Evolutionary conservation across 2,329 filamentous ascomycete genomes (phyloP).

Genomic region (Ophiocordyceps camponoti-leonardi): DNA sequence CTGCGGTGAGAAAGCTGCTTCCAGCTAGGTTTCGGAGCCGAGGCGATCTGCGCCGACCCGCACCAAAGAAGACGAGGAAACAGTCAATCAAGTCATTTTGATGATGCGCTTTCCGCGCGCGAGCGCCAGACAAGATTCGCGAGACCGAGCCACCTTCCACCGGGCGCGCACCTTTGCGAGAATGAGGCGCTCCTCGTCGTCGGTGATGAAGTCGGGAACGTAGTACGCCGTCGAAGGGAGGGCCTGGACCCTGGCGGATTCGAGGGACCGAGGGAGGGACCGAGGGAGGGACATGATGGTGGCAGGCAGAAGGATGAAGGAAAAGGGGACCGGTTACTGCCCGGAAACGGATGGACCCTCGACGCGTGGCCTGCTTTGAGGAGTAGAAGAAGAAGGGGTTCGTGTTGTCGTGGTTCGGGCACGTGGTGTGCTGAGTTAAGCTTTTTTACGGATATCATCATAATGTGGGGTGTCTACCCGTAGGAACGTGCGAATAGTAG

Average conservation of each 20-base stretch:
- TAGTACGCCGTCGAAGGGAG: slow-evolving; percentile 62
- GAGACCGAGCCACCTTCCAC: too few relatives aligned
- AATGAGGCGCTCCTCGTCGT: slow-evolving; percentile 54
- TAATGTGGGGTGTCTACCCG: too few relatives aligned
- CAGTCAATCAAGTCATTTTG: slow-evolving; percentile 8
- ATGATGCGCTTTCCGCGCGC: too few relatives aligned
- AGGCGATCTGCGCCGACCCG: slow-evolving; percentile 28
- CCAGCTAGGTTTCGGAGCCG: slow-evolving; percentile 63
- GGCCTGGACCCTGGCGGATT: slow-evolving; percentile 29
- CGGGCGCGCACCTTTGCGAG: slow-evolving; percentile 55
- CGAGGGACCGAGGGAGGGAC: slow-evolving; percentile 31
- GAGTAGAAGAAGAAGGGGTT: not conserved
- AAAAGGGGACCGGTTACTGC: too few relatives aligned
- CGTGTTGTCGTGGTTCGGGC: too few relatives aligned
- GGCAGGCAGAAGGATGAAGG: too few relatives aligned
- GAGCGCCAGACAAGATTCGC: too few relatives aligned
- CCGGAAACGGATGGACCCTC: too few relatives aligned
- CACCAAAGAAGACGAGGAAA: slow-evolving; percentile 23
- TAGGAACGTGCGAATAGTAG: too few relatives aligned
- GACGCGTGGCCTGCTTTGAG: not conserved
- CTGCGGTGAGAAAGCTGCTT: slow-evolving; percentile 75
- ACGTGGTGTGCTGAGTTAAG: too few relatives aligned
- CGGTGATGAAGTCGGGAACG: slow-evolving; percentile 67
- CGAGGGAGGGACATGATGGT: too few relatives aligned
- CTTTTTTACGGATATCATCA: too few relatives aligned